These are phyloP conservation scores for Globisporangium nagaii DNA, from an alignment of 352 stramenopile species.

Conservation along the genomic window DNA sequence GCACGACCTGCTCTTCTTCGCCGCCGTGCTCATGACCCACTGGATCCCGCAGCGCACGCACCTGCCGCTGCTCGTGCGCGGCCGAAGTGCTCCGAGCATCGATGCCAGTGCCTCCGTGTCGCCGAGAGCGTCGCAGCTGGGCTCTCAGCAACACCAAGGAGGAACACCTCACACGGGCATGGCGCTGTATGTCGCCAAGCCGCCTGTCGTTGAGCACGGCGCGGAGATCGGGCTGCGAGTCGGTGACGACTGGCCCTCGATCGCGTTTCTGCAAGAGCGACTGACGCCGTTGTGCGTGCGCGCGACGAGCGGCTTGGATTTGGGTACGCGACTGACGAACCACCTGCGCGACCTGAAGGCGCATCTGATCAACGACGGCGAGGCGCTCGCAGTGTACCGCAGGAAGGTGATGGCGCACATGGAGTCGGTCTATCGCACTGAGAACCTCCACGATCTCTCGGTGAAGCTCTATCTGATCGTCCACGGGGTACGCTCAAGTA, in stretches of 20 bases:
- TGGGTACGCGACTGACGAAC: constrained; percentile 57
- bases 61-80: constrained; percentile 24
- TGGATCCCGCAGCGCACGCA: constrained; percentile 60
- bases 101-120: background rate
- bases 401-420: constrained; percentile 36
- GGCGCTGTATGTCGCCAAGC: background rate
- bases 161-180: background rate
- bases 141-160: background rate
- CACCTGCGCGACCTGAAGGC: constrained; percentile 68
- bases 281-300: constrained; percentile 46
- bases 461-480: constrained; percentile 61
- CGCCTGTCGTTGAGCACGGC: constrained; percentile 38
- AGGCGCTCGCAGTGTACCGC: constrained; percentile 47
- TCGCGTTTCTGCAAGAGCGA: constrained; percentile 48
- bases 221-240: constrained; percentile 36
- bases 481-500: constrained; percentile 43
- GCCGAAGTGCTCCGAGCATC: background rate
- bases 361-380: constrained; percentile 68
- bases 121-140: background rate
- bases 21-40: constrained; percentile 66
- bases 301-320: constrained; percentile 53
- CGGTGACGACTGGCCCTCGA: constrained; percentile 36
- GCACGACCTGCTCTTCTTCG: constrained; percentile 65
- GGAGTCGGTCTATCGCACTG: constrained; percentile 9
- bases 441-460: constrained; percentile 22